phyloP scores from a whole-genome alignment of 2,329 filamentous ascomycete genomes.

The Proliferodiscus dingleyae region DNA sequence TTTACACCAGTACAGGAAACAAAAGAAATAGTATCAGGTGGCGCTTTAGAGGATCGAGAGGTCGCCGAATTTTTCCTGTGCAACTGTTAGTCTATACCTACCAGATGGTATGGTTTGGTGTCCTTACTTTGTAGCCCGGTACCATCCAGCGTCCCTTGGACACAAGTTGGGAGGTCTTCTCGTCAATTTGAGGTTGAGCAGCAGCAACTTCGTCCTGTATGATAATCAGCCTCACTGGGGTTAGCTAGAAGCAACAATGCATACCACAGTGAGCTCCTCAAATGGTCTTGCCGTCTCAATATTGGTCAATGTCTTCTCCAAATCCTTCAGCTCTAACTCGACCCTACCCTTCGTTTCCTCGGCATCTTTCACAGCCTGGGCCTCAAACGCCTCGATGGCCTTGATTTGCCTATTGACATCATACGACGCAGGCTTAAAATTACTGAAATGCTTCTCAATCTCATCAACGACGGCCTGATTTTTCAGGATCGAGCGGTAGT shows the following conservation, averaged over 20 bases:
- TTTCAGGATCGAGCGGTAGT: conserved; percentile 90
- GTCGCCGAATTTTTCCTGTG: conserved; percentile 97
- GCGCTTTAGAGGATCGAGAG: conserved; percentile 79
- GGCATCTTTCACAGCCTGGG: conserved; percentile 93
- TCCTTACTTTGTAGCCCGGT: conserved; percentile 92
- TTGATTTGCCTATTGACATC: conserved; percentile 92
- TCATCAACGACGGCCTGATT: conserved; percentile 94
- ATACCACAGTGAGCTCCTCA: conserved; percentile 93
- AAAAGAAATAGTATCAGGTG: conserved; percentile 32
- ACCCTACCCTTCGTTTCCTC: conserved; percentile 96
- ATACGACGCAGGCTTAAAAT: conserved; percentile 90
- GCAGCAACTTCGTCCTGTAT: conserved; percentile 85
- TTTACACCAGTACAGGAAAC: conserved; percentile 70
- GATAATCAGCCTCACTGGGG: conserved; percentile 10
- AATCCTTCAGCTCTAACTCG: conserved; percentile 87
- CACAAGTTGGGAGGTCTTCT: conserved; percentile 91
- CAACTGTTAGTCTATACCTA: conserved; percentile 37
- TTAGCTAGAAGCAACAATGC: conserved; percentile 37
- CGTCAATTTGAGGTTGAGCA: conserved; percentile 93
- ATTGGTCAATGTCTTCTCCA: conserved; percentile 93
- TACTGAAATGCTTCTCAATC: conserved; percentile 91
- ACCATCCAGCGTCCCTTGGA: conserved; percentile 98
- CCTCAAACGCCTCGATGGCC: conserved; percentile 97
- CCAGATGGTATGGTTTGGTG: conserved; percentile 13
- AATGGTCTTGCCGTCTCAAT: conserved; percentile 95